A percentile compares a stretch with the other conserved stretches of the same genome.
phyloP scores from a whole-genome alignment of 2,329 filamentous ascomycete species.

The Zasmidium cellare region DNA sequence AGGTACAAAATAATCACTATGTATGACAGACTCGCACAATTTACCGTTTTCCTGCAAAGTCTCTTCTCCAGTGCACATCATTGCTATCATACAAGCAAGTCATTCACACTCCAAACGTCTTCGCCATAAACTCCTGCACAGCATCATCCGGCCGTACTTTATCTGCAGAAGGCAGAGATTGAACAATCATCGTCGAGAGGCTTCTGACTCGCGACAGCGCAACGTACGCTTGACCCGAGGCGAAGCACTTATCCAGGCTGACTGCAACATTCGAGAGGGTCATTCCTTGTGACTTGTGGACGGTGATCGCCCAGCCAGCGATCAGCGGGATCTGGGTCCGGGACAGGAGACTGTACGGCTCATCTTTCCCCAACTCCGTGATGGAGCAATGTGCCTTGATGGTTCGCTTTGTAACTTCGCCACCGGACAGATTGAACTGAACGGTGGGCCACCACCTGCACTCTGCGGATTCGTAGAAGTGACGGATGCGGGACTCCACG shows the following conservation, averaged over 20 bases:
- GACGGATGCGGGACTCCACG: not conserved
- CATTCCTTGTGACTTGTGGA: constrained; percentile 64
- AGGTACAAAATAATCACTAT: no score
- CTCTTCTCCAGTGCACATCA: no score
- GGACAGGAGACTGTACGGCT: constrained; percentile 50
- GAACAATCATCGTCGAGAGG: constrained; percentile 29
- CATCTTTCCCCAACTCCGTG: constrained; percentile 45
- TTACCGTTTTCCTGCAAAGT: no score
- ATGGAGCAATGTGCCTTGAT: constrained; percentile 55
- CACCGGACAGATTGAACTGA: constrained; percentile 49
- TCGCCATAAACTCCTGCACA: constrained; percentile 9
- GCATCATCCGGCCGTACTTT: constrained; percentile 1
- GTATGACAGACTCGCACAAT: no score
- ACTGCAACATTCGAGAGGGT: constrained; percentile 60
- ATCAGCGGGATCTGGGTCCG: constrained; percentile 63
- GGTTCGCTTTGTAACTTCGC: constrained; percentile 29
- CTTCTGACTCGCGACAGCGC: constrained; percentile 58
- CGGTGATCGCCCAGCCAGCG: constrained; percentile 62
- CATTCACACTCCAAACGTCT: constrained; percentile 4
- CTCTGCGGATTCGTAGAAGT: not conserved
- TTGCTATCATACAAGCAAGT: no score
- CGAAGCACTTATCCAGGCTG: constrained; percentile 53
- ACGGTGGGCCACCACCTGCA: constrained; percentile 48
- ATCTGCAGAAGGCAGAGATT: not conserved
- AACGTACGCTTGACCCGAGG: constrained; percentile 62